Evolutionary conservation across 192 early-diverging fungal genomes (phyloP).

Genomic region (Fimicolochytrium jonesii): DNA sequence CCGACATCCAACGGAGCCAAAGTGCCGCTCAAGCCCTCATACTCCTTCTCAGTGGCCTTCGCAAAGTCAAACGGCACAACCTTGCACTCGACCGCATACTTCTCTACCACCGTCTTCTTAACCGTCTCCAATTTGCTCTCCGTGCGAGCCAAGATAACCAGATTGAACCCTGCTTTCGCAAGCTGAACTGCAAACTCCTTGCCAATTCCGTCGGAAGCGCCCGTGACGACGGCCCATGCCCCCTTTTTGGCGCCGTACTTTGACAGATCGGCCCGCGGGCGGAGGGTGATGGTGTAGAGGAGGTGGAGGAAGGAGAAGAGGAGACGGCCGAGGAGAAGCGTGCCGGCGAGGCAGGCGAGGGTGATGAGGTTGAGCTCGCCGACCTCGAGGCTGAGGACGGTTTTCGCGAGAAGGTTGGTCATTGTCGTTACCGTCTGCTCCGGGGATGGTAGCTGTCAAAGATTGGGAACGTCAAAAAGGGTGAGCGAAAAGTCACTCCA

Average conservation of each 20-base stretch:
- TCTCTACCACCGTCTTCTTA: slow-evolving; percentile 53
- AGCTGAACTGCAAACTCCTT: slow-evolving; percentile 91
- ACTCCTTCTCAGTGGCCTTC: slow-evolving; percentile 57
- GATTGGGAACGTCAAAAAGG: too few relatives aligned
- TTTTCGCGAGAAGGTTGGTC: not conserved
- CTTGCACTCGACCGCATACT: too few relatives aligned
- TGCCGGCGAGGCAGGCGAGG: slow-evolving; percentile 11
- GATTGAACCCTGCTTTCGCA: slow-evolving; percentile 75
- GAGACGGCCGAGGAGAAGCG: not conserved
- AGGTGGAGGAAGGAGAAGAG: slow-evolving; percentile 13
- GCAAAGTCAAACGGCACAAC: slow-evolving; percentile 78
- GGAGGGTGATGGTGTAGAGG: slow-evolving; percentile 15
- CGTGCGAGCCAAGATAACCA: slow-evolving; percentile 80
- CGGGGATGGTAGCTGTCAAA: too few relatives aligned
- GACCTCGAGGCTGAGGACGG: not conserved
- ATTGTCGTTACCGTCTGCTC: too few relatives aligned
- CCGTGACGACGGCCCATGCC: slow-evolving; percentile 84
- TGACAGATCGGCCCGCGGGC: slow-evolving; percentile 34
- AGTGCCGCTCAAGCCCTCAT: slow-evolving; percentile 55
- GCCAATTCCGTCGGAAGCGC: slow-evolving; percentile 95
- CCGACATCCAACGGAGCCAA: slow-evolving; percentile 57
- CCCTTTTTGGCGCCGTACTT: slow-evolving; percentile 55
- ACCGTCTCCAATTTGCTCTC: slow-evolving; percentile 73
- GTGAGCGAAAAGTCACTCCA: too few relatives aligned
- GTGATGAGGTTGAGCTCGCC: slow-evolving; percentile 14